These are phyloP conservation scores for Hypericum androsaemum DNA, from an alignment of 345 rosid species.

Conservation along the genomic window DNA sequence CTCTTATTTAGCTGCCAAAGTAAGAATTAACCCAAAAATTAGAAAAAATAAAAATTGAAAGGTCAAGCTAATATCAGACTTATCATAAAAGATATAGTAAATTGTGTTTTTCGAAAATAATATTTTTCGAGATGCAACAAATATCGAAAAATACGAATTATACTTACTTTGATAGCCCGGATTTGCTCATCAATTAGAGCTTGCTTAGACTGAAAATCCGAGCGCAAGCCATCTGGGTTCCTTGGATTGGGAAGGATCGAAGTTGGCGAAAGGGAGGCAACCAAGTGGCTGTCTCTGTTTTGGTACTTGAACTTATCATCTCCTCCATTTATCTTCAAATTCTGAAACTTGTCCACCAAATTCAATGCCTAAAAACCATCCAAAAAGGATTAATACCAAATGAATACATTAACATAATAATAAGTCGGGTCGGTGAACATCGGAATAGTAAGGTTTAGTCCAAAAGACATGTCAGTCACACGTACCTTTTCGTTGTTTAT, in stretches of 20 bases:
- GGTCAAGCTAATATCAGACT: too few species aligned
- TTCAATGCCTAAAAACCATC: slow-evolving; percentile 22
- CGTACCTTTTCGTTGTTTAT: slow-evolving; percentile 17
- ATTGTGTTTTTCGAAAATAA: too few species aligned
- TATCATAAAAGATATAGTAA: too few species aligned
- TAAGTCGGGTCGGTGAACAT: background rate
- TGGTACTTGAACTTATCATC: background rate
- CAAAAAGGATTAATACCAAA: background rate
- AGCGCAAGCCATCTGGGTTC: slow-evolving; percentile 1
- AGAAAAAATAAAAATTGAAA: background rate
- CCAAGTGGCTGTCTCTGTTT: slow-evolving; percentile 1
- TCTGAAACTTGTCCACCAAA: slow-evolving; percentile 19
- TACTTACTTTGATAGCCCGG: slow-evolving; percentile 40
- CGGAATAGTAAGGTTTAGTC: too few species aligned
- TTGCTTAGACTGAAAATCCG: slow-evolving; percentile 36
- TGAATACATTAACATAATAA: slow-evolving; percentile 2
- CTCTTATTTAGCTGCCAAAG: slow-evolving; percentile 26
- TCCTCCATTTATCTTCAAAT: slow-evolving; percentile 23
- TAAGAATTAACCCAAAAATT: background rate
- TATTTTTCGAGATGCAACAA: too few species aligned
- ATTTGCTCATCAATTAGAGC: slow-evolving; percentile 51
- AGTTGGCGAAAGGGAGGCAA: slow-evolving; percentile 3
- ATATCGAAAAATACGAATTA: too few species aligned
- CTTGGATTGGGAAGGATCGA: slow-evolving; percentile 5
- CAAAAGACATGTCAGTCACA: too few species aligned